Evolutionary conservation across 805 yeast species (phyloP).

Genomic region (Zygosaccharomyces rouxii): DNA sequence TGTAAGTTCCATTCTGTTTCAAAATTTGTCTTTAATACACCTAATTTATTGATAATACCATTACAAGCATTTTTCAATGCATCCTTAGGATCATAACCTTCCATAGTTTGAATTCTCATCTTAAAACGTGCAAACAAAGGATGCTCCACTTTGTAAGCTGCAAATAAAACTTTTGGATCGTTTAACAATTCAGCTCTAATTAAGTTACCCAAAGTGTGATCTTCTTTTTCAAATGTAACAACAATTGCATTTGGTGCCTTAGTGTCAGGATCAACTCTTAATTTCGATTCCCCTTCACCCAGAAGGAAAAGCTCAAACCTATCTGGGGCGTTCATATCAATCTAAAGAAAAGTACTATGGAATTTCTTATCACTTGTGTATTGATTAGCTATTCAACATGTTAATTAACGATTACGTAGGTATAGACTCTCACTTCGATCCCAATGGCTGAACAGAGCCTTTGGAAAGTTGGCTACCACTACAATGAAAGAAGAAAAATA

Average conservation of each 20-base stretch:
- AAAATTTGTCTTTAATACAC: conserved; percentile 69
- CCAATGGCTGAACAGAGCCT: neutral
- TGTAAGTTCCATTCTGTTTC: conserved; percentile 91
- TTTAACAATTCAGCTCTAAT: conserved; percentile 79
- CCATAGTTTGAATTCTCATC: conserved; percentile 92
- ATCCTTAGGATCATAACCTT: conserved; percentile 85
- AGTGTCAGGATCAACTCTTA: conserved; percentile 86
- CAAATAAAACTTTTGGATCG: conserved; percentile 87
- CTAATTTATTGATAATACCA: conserved; percentile 73
- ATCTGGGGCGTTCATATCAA: conserved; percentile 94
- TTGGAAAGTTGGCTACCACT: neutral
- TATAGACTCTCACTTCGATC: too few species aligned
- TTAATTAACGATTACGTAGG: too few species aligned
- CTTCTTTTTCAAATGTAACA: conserved; percentile 92
- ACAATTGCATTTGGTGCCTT: conserved; percentile 94
- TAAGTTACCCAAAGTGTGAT: conserved; percentile 91
- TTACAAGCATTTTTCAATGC: conserved; percentile 90
- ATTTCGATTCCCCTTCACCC: conserved; percentile 97
- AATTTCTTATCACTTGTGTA: too few species aligned
- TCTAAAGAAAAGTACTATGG: neutral
- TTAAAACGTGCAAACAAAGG: conserved; percentile 94
- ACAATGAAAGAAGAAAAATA: neutral
- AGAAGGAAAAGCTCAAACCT: conserved; percentile 93
- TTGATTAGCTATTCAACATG: too few species aligned
- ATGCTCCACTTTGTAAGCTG: conserved; percentile 97